These are phyloP conservation scores for Debaryomyces udenii DNA, from an alignment of 1,139 yeast species.

Conservation along the genomic window DNA sequence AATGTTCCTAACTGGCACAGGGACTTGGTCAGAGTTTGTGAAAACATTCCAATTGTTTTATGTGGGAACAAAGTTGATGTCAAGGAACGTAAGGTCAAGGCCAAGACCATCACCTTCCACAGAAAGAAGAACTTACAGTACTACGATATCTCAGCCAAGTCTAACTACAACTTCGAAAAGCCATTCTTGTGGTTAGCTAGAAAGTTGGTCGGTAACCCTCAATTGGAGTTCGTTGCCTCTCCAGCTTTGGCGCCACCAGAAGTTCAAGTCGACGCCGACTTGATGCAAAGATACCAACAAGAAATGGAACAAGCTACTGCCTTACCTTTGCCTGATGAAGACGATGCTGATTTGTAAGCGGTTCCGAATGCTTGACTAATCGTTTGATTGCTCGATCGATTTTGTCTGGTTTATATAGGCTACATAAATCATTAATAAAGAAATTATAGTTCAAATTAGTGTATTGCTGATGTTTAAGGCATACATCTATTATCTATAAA, in stretches of 20 bases:
- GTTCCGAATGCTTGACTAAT: constrained; percentile 4
- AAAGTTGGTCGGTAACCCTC: constrained; percentile 98
- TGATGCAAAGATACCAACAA: constrained; percentile 97
- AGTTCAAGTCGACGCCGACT: constrained; percentile 93
- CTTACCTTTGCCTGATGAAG: constrained; percentile 99
- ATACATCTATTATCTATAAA: no score
- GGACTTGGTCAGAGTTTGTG: constrained; percentile 99
- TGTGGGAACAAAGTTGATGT: constrained; percentile 99
- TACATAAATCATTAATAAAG: constrained; percentile 6
- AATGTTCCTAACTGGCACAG: constrained; percentile 99
- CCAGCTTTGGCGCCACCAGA: constrained; percentile 99
- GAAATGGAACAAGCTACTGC: constrained; percentile 99
- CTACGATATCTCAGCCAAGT: constrained; percentile 99
- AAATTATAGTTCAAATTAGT: constrained; percentile 6
- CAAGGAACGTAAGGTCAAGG: constrained; percentile 99
- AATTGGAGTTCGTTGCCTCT: constrained; percentile 97
- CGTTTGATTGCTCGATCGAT: neutral
- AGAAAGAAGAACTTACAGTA: constrained; percentile 99
- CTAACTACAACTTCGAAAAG: constrained; percentile 99
- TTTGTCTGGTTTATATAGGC: constrained; percentile 7
- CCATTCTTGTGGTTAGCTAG: constrained; percentile 99
- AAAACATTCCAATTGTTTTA: constrained; percentile 97
- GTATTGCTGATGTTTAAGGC: neutral
- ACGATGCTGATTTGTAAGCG: constrained; percentile 92
- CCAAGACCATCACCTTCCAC: constrained; percentile 99